A percentile compares a stretch with the other conserved stretches of the same genome.
Evolutionary conservation across 169 alveolate genomes (phyloP).

Genomic region (Plasmodium coatneyi): DNA sequence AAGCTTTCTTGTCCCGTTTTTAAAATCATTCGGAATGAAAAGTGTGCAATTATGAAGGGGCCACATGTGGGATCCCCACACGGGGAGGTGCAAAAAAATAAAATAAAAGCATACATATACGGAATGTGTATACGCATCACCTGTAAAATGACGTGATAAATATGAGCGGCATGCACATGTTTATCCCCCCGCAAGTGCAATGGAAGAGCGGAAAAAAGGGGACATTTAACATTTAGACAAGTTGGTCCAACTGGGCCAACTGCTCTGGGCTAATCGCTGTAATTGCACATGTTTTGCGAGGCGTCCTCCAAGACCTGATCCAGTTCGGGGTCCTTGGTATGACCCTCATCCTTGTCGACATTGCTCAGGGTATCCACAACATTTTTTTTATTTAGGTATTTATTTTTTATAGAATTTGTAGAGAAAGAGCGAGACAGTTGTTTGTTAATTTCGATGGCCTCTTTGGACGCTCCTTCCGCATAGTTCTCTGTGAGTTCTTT

Average conservation of each 20-base stretch:
- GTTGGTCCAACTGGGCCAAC: neutral
- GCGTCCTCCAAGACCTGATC: neutral
- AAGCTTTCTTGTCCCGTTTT: neutral
- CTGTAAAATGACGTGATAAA: neutral
- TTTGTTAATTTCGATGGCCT: conserved; percentile 34
- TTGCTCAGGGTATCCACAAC: conserved; percentile 28
- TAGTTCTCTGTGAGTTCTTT: conserved; percentile 15
- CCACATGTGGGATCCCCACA: too few species aligned
- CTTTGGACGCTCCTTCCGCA: conserved; percentile 18
- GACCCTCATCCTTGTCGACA: conserved; percentile 26
- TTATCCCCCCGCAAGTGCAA: neutral
- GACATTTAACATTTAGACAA: neutral
- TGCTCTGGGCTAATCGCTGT: conserved; percentile 19
- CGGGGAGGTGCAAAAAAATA: too few species aligned
- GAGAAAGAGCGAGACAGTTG: conserved; percentile 45
- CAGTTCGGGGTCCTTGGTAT: neutral
- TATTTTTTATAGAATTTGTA: conserved; percentile 58
- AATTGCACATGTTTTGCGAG: conserved; percentile 40
- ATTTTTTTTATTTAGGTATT: conserved; percentile 43
- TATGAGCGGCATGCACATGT: neutral
- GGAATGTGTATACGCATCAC: neutral
- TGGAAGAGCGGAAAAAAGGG: neutral
- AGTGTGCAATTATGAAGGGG: too few species aligned
- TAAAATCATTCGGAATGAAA: neutral
- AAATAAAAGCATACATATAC: neutral